Evolutionary conservation across 2,329 filamentous ascomycete genomes (phyloP).

Genomic region (Gnomoniopsis sp.): DNA sequence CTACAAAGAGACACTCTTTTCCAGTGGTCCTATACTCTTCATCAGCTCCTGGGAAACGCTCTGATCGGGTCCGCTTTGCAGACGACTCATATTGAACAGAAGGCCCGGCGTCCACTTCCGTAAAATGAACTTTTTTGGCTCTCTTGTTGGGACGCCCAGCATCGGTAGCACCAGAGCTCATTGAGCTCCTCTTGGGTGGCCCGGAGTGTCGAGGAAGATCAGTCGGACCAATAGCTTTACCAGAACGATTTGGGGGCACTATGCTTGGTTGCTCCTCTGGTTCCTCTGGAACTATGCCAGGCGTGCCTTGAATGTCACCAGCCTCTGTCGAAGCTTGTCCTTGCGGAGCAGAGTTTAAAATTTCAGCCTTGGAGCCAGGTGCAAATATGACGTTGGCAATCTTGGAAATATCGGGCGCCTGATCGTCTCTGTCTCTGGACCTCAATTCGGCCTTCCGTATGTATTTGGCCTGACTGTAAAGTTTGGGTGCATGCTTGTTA

Average conservation of each 20-base stretch:
- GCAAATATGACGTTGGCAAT: slow-evolving; percentile 23
- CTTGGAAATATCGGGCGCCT: slow-evolving; percentile 31
- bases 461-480: slow-evolving; percentile 36
- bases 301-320: neutral
- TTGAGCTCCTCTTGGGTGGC: slow-evolving; percentile 4
- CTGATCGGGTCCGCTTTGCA: neutral
- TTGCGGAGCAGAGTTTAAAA: slow-evolving; percentile 18
- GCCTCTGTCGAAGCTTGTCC: neutral
- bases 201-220: neutral
- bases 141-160: slow-evolving; percentile 24
- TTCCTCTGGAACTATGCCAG: neutral
- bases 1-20: slow-evolving; percentile 18
- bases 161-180: neutral
- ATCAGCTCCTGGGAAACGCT: slow-evolving; percentile 1
- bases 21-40: neutral
- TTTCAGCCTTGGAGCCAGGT: slow-evolving; percentile 14
- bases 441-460: slow-evolving; percentile 39
- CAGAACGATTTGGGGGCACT: neutral
- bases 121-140: slow-evolving; percentile 37
- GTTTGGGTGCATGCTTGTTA: slow-evolving; percentile 35
- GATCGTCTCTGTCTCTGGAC: slow-evolving; percentile 42
- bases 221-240: slow-evolving; percentile 6
- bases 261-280: neutral
- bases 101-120: slow-evolving; percentile 19
- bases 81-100: neutral